These are phyloP conservation scores for Exophiala alcalophila DNA, from an alignment of 2,329 filamentous ascomycete genomes.

Conservation along the genomic window DNA sequence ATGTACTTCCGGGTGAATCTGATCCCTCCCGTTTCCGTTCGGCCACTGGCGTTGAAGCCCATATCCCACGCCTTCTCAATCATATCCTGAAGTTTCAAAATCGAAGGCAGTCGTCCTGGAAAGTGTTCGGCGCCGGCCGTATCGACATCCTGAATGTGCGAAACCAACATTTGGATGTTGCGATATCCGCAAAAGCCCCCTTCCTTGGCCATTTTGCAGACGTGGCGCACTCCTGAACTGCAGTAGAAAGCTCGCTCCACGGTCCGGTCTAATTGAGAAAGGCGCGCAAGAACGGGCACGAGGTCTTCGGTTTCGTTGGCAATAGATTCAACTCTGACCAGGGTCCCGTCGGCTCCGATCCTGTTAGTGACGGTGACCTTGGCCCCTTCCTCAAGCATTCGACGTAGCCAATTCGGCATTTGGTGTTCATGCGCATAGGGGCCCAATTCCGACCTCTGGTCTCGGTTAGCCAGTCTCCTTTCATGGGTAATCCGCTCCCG, in stretches of 20 bases:
- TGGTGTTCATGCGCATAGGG: conserved; percentile 68
- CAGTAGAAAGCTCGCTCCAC: conserved; percentile 77
- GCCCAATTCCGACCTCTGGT: conserved; percentile 60
- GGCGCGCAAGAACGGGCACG: conserved; percentile 59
- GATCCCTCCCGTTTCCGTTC: conserved; percentile 81
- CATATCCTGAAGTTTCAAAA: conserved; percentile 77
- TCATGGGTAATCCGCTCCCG: neutral
- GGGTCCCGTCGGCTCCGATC: conserved; percentile 44
- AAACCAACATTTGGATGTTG: conserved; percentile 88
- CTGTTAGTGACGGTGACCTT: conserved; percentile 55
- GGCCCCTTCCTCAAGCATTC: conserved; percentile 59
- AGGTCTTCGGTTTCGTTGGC: conserved; percentile 54
- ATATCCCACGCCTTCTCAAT: conserved; percentile 87
- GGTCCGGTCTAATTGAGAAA: conserved; percentile 62
- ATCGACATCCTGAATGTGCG: conserved; percentile 65
- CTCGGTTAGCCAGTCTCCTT: conserved; percentile 6
- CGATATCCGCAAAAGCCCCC: conserved; percentile 93
- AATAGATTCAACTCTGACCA: conserved; percentile 42
- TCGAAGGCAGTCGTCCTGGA: conserved; percentile 62
- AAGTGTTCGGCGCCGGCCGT: conserved; percentile 61
- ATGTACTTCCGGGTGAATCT: conserved; percentile 91
- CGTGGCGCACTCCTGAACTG: conserved; percentile 69
- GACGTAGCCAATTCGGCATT: conserved; percentile 69
- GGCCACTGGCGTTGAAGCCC: conserved; percentile 72
- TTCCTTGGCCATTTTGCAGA: conserved; percentile 78